Evolutionary conservation across 208 protist species (phyloP).

Genomic region (Trypanosoma vivax): DNA sequence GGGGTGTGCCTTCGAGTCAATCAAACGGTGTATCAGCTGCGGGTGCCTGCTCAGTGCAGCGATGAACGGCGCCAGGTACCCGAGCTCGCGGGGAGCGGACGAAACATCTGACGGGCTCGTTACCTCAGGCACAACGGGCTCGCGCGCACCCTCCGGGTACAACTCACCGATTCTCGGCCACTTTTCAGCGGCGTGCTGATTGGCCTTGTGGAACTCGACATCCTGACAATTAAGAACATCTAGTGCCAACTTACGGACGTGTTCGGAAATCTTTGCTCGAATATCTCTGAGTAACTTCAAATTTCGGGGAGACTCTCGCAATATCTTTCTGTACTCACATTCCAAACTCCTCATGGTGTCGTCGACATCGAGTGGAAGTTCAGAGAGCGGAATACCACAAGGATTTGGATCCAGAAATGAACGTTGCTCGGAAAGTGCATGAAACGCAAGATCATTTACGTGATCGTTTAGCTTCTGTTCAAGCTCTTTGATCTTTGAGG

Average conservation of each 20-base stretch:
- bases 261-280: conserved; percentile 50
- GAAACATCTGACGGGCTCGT: conserved; percentile 23
- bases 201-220: conserved; percentile 67
- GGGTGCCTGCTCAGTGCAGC: conserved; percentile 58
- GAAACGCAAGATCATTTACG: conserved; percentile 41
- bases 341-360: conserved; percentile 58
- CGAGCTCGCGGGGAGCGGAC: conserved; percentile 36
- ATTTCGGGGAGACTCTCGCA: conserved; percentile 20
- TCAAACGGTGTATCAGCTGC: conserved; percentile 58
- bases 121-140: conserved; percentile 27
- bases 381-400: conserved; percentile 56
- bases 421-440: conserved; percentile 54
- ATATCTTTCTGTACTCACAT: conserved; percentile 53
- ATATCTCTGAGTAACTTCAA: conserved; percentile 26
- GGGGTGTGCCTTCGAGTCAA: conserved; percentile 47
- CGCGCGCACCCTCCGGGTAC: conserved; percentile 53
- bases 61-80: conserved; percentile 77
- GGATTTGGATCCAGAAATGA: conserved; percentile 70
- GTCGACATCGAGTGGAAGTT: conserved; percentile 66
- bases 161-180: conserved; percentile 76
- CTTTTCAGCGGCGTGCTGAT: conserved; percentile 54
- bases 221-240: conserved; percentile 73
- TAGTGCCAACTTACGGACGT: conserved; percentile 58
- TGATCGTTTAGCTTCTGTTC: conserved; percentile 52
- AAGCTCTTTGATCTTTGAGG: conserved; percentile 14